A percentile compares a stretch with the other conserved stretches of the same genome.
Conservation (phyloP, 148 eudicot genomes). For the Simmondsia chinensis region DNA sequence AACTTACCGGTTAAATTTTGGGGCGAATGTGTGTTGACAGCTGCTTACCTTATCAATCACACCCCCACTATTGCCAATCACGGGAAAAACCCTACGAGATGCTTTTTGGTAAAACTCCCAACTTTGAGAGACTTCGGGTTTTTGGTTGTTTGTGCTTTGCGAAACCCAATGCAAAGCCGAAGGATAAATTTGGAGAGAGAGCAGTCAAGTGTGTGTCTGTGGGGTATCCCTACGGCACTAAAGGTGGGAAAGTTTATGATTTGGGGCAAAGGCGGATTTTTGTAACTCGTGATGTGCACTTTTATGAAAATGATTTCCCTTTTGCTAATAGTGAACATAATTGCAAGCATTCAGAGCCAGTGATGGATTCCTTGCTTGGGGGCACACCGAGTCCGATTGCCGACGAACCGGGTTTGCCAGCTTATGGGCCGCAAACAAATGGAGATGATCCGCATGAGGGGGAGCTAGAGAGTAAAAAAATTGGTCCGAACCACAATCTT, state of each 20-base stretch:
- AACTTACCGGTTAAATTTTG: too few relatives aligned
- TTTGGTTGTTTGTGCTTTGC: conserved; percentile 8
- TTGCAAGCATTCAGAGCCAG: too few relatives aligned
- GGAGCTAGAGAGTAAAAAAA: too few relatives aligned
- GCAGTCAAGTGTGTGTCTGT: background rate
- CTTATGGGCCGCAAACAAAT: too few relatives aligned
- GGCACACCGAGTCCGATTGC: too few relatives aligned
- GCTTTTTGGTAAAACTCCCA: background rate
- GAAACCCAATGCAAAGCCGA: background rate
- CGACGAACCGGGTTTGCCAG: too few relatives aligned
- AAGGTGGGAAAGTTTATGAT: conserved; percentile 6
- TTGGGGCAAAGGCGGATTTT: background rate
- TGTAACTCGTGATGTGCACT: conserved; percentile 5
- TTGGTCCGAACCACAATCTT: too few relatives aligned
- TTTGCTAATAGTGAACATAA: too few relatives aligned
- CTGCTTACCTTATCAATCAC: conserved; percentile 1
- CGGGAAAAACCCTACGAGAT: conserved; percentile 3
- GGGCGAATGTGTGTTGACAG: conserved; percentile 4
- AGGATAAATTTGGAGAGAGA: background rate
- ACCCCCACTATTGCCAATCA: background rate
- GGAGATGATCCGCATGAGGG: too few relatives aligned
- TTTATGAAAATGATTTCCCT: background rate
- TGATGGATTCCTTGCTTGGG: too few relatives aligned
- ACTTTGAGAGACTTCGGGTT: background rate
- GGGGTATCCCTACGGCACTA: background rate